Base-by-base conservation (phyloP, 2,329 filamentous ascomycete genomes). In the Colletotrichum cordylinicola region DNA sequence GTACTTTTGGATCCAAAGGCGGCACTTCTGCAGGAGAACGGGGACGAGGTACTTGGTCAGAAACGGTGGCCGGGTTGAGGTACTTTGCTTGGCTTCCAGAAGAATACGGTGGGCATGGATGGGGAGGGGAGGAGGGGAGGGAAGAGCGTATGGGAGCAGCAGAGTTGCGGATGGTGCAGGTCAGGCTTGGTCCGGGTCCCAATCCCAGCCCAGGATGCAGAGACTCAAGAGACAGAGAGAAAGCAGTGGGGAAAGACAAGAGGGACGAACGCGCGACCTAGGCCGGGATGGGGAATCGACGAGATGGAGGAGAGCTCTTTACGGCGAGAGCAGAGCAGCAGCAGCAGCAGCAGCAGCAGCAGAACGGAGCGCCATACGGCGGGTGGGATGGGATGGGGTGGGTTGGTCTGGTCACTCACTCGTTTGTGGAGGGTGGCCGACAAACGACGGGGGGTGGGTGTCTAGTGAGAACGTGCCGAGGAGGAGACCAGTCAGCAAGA, bases 61-160 rank as follows among this genome's bases (percentile, higher is more conserved):
- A 74, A 73, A 74, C 74, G 74, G 74, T 75, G 76, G 65, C 52
- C 68, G 56, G 70, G 70, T 61, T 66, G 31, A 70, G 72, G 62
- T 74, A 77, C 75, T 75, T 70, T 72, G 70, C 69, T 77, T 77
- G 72, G 75, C 72, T 76, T 76, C 67, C 62, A 77, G 76, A 76
- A 77, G 58, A 68, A 77, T 76, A 77, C 76, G 76, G 76, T 77
- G 64, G 69, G 48, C 60, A 72, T 76, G 68, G 67, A 67, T 52
- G 75, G 60, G 61, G 70, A 67, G 29, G 70, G 48, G 62, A 67
- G 61, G 69, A 67, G 29, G 70, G 48, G 48, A 68, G 39, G 52
- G 67, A 31, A 55, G 48, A 60, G 56, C 27, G 27, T 31, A 21
- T 24, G 24, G 64, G 43, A 52, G 68, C 62, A 62, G 60, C 58